Percentiles rank a stretch among this genome's conserved stretches.
These are phyloP conservation scores for Colletotrichum graminicola DNA, from an alignment of 2,329 filamentous ascomycete genomes.

Conservation along the genomic window DNA sequence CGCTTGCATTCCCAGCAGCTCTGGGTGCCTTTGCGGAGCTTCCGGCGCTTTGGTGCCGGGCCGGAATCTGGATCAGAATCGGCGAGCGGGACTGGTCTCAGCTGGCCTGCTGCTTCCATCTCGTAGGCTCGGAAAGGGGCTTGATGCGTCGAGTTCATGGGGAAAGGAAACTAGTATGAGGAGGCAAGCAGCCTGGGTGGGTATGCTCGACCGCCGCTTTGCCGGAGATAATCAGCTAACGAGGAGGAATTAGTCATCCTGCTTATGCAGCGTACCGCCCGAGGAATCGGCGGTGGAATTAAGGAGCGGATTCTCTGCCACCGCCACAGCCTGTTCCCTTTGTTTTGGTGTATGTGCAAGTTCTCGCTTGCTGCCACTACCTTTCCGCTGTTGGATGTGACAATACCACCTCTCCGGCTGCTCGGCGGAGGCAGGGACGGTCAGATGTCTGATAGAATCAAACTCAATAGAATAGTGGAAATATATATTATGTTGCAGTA, in stretches of 20 bases:
- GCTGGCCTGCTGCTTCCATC: not conserved
- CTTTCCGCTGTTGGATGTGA: not conserved
- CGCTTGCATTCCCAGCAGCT: conserved; percentile 42
- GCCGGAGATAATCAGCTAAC: conserved; percentile 16
- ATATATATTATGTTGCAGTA: not conserved
- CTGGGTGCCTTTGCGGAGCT: conserved; percentile 37
- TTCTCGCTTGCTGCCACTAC: not conserved
- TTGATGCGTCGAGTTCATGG: too few species aligned
- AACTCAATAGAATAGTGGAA: not conserved
- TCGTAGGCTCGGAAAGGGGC: too few species aligned
- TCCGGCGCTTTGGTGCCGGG: conserved; percentile 28
- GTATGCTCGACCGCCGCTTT: conserved; percentile 31
- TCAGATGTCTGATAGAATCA: not conserved
- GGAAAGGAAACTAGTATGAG: not conserved
- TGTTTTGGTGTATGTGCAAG: too few species aligned
- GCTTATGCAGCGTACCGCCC: conserved; percentile 2
- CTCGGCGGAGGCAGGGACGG: not conserved
- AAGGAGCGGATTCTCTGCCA: not conserved
- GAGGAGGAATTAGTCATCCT: conserved; percentile 28
- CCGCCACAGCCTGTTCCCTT: not conserved
- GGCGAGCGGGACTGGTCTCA: not conserved
- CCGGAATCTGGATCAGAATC: not conserved
- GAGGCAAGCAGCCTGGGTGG: not conserved
- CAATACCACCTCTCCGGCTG: not conserved
- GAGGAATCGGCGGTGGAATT: conserved; percentile 18